Percentiles rank a stretch among this genome's conserved stretches.
Conservation (phyloP, 148 eudicot species). For the Limonium bicolor region DNA sequence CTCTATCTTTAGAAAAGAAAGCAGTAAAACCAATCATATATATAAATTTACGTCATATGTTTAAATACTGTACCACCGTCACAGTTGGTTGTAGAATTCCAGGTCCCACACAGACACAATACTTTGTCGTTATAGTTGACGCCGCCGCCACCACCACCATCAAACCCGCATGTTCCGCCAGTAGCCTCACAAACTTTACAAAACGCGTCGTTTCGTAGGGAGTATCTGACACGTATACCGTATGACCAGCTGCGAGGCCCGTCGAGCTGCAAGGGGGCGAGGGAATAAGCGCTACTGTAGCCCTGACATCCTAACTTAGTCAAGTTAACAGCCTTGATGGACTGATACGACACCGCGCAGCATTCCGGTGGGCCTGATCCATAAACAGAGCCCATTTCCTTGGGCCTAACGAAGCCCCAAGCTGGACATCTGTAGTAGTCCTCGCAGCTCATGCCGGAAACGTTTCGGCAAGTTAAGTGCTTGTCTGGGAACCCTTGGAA, state of each 20-base stretch:
- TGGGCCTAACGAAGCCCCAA: slow-evolving; percentile 47
- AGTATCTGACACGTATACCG: slow-evolving; percentile 83
- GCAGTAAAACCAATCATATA: too few relatives aligned
- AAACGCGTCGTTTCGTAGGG: slow-evolving; percentile 38
- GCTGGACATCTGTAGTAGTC: slow-evolving; percentile 77
- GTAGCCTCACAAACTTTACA: slow-evolving; percentile 84
- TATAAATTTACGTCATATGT: too few relatives aligned
- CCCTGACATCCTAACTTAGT: slow-evolving; percentile 55
- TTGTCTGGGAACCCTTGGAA: slow-evolving; percentile 74
- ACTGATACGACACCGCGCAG: slow-evolving; percentile 52
- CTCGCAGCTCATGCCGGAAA: slow-evolving; percentile 88
- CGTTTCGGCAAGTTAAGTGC: slow-evolving; percentile 55
- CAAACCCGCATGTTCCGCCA: slow-evolving; percentile 74
- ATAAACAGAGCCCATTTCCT: slow-evolving; percentile 25
- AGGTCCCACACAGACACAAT: slow-evolving; percentile 74
- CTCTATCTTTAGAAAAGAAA: too few relatives aligned
- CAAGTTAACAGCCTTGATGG: slow-evolving; percentile 44
- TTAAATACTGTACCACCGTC: slow-evolving; percentile 30
- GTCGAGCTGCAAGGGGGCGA: slow-evolving; percentile 42
- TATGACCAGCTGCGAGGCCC: slow-evolving; percentile 79
- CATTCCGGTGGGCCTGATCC: slow-evolving; percentile 74
- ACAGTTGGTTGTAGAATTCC: slow-evolving; percentile 85
- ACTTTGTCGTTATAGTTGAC: too few relatives aligned
- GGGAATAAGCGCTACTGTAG: slow-evolving; percentile 60
- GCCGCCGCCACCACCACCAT: slow-evolving; percentile 17